A percentile compares a stretch with the other conserved stretches of the same genome.
phyloP scores from a whole-genome alignment of 2,329 filamentous ascomycete species.

The Amauroascus verrucosus region DNA sequence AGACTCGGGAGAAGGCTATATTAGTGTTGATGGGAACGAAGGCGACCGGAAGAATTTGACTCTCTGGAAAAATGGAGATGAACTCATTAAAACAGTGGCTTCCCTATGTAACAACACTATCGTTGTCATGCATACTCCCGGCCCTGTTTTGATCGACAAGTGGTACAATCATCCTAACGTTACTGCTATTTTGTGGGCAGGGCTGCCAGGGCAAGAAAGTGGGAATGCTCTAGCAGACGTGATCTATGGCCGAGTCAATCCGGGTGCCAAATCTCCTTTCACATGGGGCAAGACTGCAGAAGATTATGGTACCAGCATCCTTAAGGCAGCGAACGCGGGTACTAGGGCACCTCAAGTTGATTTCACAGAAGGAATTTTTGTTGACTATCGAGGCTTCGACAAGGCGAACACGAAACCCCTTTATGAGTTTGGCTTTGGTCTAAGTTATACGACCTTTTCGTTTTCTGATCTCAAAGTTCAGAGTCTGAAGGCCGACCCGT shows the following conservation, averaged over 20 bases:
- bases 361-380: conserved; percentile 53
- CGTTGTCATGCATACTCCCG: conserved; percentile 78
- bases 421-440: conserved; percentile 52
- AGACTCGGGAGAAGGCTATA: conserved; percentile 76
- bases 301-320: conserved; percentile 47
- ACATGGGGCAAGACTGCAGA: conserved; percentile 46
- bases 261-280: conserved; percentile 53
- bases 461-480: conserved; percentile 47
- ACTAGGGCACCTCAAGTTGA: conserved; percentile 47
- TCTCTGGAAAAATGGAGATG: conserved; percentile 73
- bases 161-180: conserved; percentile 53
- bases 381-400: conserved; percentile 45
- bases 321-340: conserved; percentile 51
- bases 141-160: conserved; percentile 64
- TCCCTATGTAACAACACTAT: conserved; percentile 76
- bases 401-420: conserved; percentile 43
- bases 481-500: conserved; percentile 37
- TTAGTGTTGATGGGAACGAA: conserved; percentile 67
- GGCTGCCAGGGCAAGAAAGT: conserved; percentile 63
- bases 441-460: conserved; percentile 50
- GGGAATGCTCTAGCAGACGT: conserved; percentile 66
- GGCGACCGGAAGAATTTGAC: conserved; percentile 92
- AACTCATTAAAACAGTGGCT: conserved; percentile 70
- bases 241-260: conserved; percentile 58
- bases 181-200: conserved; percentile 65